Evolutionary conservation across 106 monocot genomes (phyloP).

Genomic region (Allium fistulosum): DNA sequence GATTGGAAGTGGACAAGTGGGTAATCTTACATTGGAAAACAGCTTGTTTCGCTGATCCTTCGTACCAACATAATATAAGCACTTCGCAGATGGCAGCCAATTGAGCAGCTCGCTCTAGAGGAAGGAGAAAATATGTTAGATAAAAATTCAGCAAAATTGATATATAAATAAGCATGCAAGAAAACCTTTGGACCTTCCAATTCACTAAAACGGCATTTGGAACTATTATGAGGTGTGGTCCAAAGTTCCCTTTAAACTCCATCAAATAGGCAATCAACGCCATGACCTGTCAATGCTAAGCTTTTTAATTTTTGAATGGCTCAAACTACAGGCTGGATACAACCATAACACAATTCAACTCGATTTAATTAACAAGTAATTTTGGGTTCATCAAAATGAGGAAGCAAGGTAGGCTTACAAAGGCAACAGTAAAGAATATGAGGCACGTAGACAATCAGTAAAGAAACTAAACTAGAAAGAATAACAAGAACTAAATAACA

Average conservation of each 20-base stretch:
- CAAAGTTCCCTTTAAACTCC: conserved; percentile 98
- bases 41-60: conserved; percentile 82
- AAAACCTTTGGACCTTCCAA: conserved; percentile 64
- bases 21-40: conserved; percentile 61
- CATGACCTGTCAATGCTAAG: conserved; percentile 59
- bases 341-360: too few species aligned
- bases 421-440: neutral
- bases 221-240: conserved; percentile 97
- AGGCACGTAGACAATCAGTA: neutral
- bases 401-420: neutral
- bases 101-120: conserved; percentile 77
- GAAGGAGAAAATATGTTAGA: conserved; percentile 18
- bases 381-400: neutral
- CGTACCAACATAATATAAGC: conserved; percentile 91
- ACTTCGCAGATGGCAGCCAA: conserved; percentile 86
- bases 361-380: neutral
- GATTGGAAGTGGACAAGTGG: neutral
- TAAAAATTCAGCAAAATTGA: conserved; percentile 4
- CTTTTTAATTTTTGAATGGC: neutral
- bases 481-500: neutral
- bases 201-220: conserved; percentile 99
- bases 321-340: too few species aligned
- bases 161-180: neutral
- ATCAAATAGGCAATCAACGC: conserved; percentile 96
- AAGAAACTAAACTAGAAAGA: neutral